Percentiles rank a stretch among this genome's conserved stretches.
phyloP scores from a whole-genome alignment of 2,329 filamentous ascomycete genomes.

The Pyrenochaeta sp. region DNA sequence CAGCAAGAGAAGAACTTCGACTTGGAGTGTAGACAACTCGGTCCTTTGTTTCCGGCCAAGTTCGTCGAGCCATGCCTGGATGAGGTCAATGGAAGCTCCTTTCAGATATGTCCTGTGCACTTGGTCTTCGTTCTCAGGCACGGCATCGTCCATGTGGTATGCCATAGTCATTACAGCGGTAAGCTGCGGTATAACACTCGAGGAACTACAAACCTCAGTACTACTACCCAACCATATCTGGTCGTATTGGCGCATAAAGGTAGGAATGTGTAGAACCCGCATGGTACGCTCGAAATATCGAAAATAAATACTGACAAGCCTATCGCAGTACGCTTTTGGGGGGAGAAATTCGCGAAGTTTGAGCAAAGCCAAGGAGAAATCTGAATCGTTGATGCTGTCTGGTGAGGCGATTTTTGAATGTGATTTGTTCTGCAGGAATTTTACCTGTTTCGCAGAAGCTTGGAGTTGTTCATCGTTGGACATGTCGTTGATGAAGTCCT shows the following conservation, averaged over 20 bases:
- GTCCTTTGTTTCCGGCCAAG: conserved; percentile 29
- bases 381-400: conserved; percentile 7
- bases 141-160: conserved; percentile 25
- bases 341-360: conserved; percentile 30
- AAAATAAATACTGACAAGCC: conserved; percentile 28
- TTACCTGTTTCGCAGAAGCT: conserved; percentile 24
- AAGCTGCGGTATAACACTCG: conserved; percentile 33
- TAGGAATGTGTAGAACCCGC: conserved; percentile 33
- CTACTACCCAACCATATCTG: conserved; percentile 25
- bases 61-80: conserved; percentile 32
- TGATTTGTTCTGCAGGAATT: conserved; percentile 25
- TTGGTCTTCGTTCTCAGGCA: conserved; percentile 10
- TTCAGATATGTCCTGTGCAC: conserved; percentile 21
- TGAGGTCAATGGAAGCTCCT: conserved; percentile 19
- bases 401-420: conserved; percentile 15
- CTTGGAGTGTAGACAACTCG: conserved; percentile 30
- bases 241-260: conserved; percentile 33
- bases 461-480: conserved; percentile 21
- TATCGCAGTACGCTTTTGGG: conserved; percentile 29
- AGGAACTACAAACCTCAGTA: conserved; percentile 15
- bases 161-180: conserved; percentile 31
- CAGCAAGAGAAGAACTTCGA: conserved; percentile 24
- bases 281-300: conserved; percentile 34
- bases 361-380: conserved; percentile 23
- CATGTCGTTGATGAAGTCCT: conserved; percentile 22